phyloP scores from a whole-genome alignment of 1,139 yeast genomes.

The Geotrichum bryndzae region DNA sequence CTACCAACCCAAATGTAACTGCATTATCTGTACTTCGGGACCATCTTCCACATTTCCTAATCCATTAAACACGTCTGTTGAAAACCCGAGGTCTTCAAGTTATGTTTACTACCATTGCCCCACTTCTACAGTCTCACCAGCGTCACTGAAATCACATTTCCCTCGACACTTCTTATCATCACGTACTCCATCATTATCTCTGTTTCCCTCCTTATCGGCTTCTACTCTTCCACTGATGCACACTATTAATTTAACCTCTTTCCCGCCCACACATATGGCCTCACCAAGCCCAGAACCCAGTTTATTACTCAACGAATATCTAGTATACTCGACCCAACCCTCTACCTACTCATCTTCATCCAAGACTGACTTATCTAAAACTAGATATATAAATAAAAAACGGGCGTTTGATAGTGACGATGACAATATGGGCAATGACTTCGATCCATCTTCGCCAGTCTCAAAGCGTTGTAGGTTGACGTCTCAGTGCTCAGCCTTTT shows the following conservation, averaged over 20 bases:
- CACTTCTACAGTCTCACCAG: not conserved
- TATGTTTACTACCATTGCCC: no score
- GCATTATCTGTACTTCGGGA: no score
- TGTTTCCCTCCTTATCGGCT: not conserved
- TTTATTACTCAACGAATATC: no score
- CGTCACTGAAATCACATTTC: no score
- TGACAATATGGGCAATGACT: not conserved
- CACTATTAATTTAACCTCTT: no score
- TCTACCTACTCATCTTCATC: not conserved
- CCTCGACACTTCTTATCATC: not conserved
- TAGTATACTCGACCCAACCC: no score
- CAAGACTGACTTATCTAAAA: not conserved
- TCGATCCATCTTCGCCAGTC: not conserved
- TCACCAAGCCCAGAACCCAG: not conserved
- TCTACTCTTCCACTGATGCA: not conserved
- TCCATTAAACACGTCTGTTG: no score
- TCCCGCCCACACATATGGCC: not conserved
- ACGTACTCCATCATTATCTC: not conserved
- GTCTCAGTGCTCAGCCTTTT: not conserved
- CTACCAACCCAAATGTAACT: no score
- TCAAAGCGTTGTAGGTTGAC: not conserved
- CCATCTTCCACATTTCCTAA: no score
- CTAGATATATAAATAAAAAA: not conserved
- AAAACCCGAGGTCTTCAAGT: no score
- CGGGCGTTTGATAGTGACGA: not conserved